Evolutionary conservation across 805 yeast species (phyloP).

Genomic region (Metschnikowia koreensis): DNA sequence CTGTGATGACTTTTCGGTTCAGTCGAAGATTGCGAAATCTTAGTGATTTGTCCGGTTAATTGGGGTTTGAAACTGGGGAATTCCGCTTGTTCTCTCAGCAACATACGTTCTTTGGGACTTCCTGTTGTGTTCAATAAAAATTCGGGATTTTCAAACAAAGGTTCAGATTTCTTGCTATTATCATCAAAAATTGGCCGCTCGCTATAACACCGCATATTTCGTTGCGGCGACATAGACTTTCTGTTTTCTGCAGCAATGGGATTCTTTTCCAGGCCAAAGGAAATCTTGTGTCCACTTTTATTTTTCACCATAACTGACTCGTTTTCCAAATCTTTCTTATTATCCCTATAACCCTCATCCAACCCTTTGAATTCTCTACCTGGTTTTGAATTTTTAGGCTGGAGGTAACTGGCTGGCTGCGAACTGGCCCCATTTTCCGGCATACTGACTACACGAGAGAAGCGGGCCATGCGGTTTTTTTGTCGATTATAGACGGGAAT

Average conservation of each 20-base stretch:
- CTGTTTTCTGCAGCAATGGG: background rate
- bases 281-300: too few relatives aligned
- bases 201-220: background rate
- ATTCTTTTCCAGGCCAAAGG: too few relatives aligned
- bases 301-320: too few relatives aligned
- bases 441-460: conserved; percentile 9
- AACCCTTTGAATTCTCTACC: too few relatives aligned
- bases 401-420: conserved; percentile 3
- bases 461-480: conserved; percentile 23
- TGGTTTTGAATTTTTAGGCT: background rate
- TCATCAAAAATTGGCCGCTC: background rate
- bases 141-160: background rate
- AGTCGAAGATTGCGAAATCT: background rate
- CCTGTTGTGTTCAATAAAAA: background rate
- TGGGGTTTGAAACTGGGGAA: conserved; percentile 2
- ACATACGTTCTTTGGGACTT: too few relatives aligned
- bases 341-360: too few relatives aligned
- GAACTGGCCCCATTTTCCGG: conserved; percentile 1
- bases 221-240: background rate
- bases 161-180: background rate
- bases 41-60: background rate
- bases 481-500: conserved; percentile 24
- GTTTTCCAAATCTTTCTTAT: too few relatives aligned
- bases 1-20: background rate
- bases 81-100: background rate